These are phyloP conservation scores for Andrographis paniculata DNA, from an alignment of 305 asterid genomes.

Conservation along the genomic window DNA sequence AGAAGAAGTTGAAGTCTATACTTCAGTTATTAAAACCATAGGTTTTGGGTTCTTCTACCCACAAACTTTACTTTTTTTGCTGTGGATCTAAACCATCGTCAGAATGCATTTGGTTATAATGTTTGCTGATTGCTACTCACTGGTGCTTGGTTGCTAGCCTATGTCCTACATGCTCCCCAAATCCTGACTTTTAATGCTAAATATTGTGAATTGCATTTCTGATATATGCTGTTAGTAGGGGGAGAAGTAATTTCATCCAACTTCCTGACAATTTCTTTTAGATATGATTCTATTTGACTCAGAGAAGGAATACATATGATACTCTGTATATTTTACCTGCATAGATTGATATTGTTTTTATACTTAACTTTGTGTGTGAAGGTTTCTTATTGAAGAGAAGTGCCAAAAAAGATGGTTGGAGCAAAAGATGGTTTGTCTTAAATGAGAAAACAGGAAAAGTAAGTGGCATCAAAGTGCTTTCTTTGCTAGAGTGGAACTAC, in stretches of 20 bases:
- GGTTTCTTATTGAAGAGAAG: conserved; percentile 89
- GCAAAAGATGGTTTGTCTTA: conserved; percentile 92
- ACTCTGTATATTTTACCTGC: not conserved
- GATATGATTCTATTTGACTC: not conserved
- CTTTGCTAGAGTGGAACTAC: too few relatives aligned
- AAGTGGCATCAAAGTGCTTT: conserved; percentile 27
- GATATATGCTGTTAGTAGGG: too few relatives aligned
- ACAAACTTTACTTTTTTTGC: not conserved
- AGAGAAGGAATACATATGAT: not conserved
- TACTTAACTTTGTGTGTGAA: conserved; percentile 24
- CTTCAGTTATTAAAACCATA: not conserved
- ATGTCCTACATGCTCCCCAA: not conserved
- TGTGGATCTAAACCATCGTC: not conserved
- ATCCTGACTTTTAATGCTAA: too few relatives aligned
- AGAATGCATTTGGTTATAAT: too few relatives aligned
- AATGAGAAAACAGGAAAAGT: conserved; percentile 97
- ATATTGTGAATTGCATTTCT: not conserved
- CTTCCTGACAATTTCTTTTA: too few relatives aligned
- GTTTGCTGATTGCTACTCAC: not conserved
- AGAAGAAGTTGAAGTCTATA: too few relatives aligned
- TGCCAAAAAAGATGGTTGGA: conserved; percentile 88
- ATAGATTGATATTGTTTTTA: conserved; percentile 1
- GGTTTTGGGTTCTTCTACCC: conserved; percentile 1
- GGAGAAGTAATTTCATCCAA: too few relatives aligned
- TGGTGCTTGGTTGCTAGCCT: not conserved